Percentiles rank a stretch among this genome's conserved stretches.
phyloP scores from a whole-genome alignment of 495 filamentous ascomycete species.

The Achaetomiella virescens region DNA sequence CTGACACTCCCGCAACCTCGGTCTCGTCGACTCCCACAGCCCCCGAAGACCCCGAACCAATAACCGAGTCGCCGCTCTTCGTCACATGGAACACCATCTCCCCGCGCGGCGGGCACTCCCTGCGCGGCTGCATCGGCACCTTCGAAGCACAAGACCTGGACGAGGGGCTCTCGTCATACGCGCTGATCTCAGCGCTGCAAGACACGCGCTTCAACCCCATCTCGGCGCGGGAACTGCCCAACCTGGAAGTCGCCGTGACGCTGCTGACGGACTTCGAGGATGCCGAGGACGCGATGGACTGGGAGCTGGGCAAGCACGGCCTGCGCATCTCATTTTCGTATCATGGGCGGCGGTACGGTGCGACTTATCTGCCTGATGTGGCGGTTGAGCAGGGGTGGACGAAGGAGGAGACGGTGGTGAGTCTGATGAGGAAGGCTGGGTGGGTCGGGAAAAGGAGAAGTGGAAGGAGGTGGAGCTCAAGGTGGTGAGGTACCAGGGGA shows the following conservation, averaged over 20 bases:
- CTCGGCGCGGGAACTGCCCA: slow-evolving; percentile 55
- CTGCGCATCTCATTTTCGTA: slow-evolving; percentile 70
- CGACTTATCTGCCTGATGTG: slow-evolving; percentile 91
- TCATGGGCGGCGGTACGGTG: slow-evolving; percentile 60
- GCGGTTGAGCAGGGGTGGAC: slow-evolving; percentile 90
- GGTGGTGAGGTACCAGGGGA: slow-evolving; percentile 75
- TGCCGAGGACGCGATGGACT: slow-evolving; percentile 68
- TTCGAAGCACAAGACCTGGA: slow-evolving; percentile 75
- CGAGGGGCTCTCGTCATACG: slow-evolving; percentile 69
- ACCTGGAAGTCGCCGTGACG: slow-evolving; percentile 64
- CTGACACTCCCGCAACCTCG: slow-evolving; percentile 34
- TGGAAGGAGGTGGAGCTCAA: slow-evolving; percentile 74
- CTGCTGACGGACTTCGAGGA: slow-evolving; percentile 72
- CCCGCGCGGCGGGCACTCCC: slow-evolving; percentile 48
- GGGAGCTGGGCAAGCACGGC: slow-evolving; percentile 80
- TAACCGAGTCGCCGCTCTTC: slow-evolving; percentile 64
- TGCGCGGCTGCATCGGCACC: slow-evolving; percentile 95
- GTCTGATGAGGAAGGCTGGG: slow-evolving; percentile 89
- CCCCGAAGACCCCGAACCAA: background rate
- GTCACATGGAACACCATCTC: slow-evolving; percentile 88
- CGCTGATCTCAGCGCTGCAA: slow-evolving; percentile 82
- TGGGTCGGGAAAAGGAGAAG: slow-evolving; percentile 62
- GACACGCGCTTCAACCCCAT: slow-evolving; percentile 83
- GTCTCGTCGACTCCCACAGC: slow-evolving; percentile 31
- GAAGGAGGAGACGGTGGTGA: slow-evolving; percentile 84